Percentiles rank a stretch among this genome's conserved stretches.
Evolutionary conservation across 2,329 filamentous ascomycete species (phyloP).

Genomic region (Aspergillus eucalypticola): DNA sequence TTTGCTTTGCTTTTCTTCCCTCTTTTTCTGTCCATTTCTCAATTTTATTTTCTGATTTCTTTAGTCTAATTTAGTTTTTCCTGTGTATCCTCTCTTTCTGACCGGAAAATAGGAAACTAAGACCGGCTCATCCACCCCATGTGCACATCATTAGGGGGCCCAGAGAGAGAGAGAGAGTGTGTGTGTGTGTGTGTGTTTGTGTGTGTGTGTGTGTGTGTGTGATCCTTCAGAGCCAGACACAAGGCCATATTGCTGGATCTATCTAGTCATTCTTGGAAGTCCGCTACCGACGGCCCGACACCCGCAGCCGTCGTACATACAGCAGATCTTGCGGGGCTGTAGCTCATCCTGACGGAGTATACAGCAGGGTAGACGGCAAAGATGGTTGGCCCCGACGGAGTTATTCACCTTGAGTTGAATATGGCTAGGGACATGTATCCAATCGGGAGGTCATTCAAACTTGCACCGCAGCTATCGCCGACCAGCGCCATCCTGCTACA

Average conservation of each 20-base stretch:
- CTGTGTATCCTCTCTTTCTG: not conserved
- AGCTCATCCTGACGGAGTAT: constrained; percentile 1
- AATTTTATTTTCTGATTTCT: not conserved
- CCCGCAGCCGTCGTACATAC: constrained; percentile 28
- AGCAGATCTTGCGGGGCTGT: constrained; percentile 27
- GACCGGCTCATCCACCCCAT: not conserved
- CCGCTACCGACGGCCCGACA: constrained; percentile 28
- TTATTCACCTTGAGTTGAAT: not conserved
- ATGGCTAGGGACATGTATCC: not conserved
- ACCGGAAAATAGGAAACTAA: not conserved
- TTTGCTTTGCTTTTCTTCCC: no score
- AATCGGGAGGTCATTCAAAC: not conserved
- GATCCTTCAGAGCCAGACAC: not conserved
- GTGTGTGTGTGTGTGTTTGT: no score
- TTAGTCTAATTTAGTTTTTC: not conserved
- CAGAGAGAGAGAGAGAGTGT: no score
- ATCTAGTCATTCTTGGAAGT: constrained; percentile 10
- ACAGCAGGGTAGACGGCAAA: not conserved
- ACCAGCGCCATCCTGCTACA: not conserved
- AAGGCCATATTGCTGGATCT: not conserved
- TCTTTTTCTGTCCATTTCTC: no score
- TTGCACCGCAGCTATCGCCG: not conserved
- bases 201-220: not conserved
- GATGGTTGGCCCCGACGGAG: not conserved
- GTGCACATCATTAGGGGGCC: not conserved